Conservation (phyloP, 805 yeast genomes). For the Hanseniaspora jakobsenii region DNA sequence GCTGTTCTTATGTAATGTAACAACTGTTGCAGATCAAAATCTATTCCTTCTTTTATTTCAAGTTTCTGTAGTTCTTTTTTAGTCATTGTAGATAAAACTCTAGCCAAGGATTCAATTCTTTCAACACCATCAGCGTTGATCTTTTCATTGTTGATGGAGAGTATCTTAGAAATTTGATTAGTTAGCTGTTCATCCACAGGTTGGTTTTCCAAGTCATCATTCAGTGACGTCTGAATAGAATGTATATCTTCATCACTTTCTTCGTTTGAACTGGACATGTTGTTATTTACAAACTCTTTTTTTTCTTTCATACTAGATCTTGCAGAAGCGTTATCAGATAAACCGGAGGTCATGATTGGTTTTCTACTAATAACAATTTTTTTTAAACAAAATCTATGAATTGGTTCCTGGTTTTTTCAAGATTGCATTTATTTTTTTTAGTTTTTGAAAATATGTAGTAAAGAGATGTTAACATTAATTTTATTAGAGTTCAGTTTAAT, state of each 20-base stretch:
- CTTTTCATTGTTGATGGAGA: conserved; percentile 24
- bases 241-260: background rate
- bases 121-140: conserved; percentile 23
- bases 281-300: no score
- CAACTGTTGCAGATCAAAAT: conserved; percentile 36
- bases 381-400: no score
- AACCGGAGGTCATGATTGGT: no score
- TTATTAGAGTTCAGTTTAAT: no score
- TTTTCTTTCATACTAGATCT: no score
- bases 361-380: no score
- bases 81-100: conserved; percentile 39
- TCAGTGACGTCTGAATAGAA: conserved; percentile 2
- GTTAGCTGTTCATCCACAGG: conserved; percentile 24
- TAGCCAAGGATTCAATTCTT: conserved; percentile 37
- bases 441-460: no score
- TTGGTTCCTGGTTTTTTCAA: no score
- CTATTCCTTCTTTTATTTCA: conserved; percentile 33
- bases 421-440: no score
- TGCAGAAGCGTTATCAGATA: no score
- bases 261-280: no score
- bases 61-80: conserved; percentile 35
- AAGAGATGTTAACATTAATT: no score
- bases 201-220: conserved; percentile 20
- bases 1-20: conserved; percentile 32
- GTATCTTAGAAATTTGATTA: conserved; percentile 25